phyloP scores from a whole-genome alignment of 1,139 yeast species.

The Pneumocystis wakefieldiae region DNA sequence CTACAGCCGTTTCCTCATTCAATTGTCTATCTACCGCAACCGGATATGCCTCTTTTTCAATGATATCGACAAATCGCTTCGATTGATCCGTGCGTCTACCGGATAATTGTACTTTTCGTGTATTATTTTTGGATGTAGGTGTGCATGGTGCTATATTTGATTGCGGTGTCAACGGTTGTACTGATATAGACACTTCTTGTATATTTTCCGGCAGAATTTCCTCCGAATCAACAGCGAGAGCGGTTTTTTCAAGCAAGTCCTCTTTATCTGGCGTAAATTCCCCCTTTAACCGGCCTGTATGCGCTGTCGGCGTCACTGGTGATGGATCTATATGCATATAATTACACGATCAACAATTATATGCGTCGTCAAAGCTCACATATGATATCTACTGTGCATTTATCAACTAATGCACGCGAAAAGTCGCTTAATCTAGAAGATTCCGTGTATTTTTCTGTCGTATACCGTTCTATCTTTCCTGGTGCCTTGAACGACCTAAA shows the following conservation, averaged over 20 bases:
- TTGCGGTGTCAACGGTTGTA: not conserved
- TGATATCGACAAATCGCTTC: not conserved
- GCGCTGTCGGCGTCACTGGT: not conserved
- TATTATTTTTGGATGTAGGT: not conserved
- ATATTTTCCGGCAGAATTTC: not conserved
- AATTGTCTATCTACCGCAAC: not conserved
- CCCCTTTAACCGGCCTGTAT: not conserved
- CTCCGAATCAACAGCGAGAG: not conserved
- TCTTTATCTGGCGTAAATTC: not conserved
- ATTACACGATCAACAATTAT: not conserved
- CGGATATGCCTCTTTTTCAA: not conserved
- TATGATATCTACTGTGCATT: not conserved
- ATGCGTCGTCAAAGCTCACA: not conserved
- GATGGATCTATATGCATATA: not conserved
- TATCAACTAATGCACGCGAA: not conserved
- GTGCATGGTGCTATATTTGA: not conserved
- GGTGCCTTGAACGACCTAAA: not conserved
- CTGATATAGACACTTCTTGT: not conserved
- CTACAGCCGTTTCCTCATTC: not conserved
- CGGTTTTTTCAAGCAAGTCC: not conserved
- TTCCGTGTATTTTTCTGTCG: not conserved
- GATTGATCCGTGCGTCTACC: not conserved
- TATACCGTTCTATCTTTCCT: not conserved
- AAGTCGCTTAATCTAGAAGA: not conserved
- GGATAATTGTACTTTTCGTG: not conserved